Conservation (phyloP, 2,329 filamentous ascomycete species). For the Fusarium avenaceum region DNA sequence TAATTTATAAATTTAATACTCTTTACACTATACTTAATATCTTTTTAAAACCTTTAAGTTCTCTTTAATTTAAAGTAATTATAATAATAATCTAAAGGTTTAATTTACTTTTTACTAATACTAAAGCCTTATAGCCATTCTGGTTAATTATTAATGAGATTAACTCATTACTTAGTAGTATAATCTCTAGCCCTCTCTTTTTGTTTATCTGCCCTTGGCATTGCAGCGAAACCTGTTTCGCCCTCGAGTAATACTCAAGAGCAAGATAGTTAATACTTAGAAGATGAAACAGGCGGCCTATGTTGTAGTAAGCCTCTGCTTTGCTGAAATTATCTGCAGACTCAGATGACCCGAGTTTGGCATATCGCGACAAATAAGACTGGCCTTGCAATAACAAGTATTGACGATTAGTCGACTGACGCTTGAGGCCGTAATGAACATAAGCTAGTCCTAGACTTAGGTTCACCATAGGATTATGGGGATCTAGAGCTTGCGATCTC, state of each 20-base stretch:
- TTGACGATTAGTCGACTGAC: constrained; percentile 90
- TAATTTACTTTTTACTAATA: constrained; percentile 47
- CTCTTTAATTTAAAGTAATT: too few relatives aligned
- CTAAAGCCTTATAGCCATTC: constrained; percentile 48
- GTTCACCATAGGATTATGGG: constrained; percentile 81
- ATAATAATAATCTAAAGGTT: background rate
- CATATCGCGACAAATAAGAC: constrained; percentile 73
- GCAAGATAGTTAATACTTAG: constrained; percentile 67
- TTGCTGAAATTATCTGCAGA: constrained; percentile 14
- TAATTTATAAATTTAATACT: too few relatives aligned
- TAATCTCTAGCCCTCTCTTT: constrained; percentile 47
- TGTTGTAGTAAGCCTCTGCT: constrained; percentile 57
- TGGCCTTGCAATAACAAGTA: constrained; percentile 89
- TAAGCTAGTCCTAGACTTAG: constrained; percentile 87
- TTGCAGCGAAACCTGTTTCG: constrained; percentile 33
- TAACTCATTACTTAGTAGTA: constrained; percentile 53
- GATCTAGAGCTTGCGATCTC: constrained; percentile 79
- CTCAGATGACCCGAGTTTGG: constrained; percentile 30
- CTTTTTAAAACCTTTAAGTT: too few relatives aligned
- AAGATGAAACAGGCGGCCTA: constrained; percentile 56
- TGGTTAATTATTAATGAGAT: constrained; percentile 51
- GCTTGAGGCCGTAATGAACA: constrained; percentile 89
- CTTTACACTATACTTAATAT: too few relatives aligned
- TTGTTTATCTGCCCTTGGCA: constrained; percentile 2
- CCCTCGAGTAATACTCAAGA: constrained; percentile 74